Conservation (phyloP, 1,139 yeast species). For the Taphrina populina region DNA sequence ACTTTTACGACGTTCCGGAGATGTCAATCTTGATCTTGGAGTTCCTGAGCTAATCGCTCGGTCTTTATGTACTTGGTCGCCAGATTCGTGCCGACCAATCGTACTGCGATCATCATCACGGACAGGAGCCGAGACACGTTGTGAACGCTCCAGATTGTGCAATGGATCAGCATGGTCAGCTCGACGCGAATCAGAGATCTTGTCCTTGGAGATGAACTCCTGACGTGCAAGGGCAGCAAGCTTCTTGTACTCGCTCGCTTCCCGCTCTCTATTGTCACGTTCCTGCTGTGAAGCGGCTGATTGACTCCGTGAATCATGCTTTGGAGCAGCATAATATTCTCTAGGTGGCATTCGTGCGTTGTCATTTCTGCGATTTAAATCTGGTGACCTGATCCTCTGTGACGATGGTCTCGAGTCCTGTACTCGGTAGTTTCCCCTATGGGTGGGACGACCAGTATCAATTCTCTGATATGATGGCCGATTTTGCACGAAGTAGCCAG, state of each 20-base stretch:
- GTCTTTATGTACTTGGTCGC: no score
- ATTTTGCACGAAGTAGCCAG: background rate
- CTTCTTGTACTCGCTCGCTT: slow-evolving; percentile 17
- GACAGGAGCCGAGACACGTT: no score
- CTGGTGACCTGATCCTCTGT: slow-evolving; percentile 13
- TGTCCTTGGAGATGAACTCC: background rate
- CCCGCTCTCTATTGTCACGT: background rate
- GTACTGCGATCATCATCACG: no score
- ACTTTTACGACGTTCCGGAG: no score
- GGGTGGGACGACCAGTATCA: slow-evolving; percentile 3
- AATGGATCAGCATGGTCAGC: no score
- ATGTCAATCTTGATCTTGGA: no score
- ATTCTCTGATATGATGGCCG: no score
- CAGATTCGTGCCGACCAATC: no score
- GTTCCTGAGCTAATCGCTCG: no score
- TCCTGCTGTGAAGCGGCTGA: slow-evolving; percentile 6
- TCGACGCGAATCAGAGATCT: background rate
- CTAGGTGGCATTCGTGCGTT: background rate
- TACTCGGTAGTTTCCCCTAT: slow-evolving; percentile 5
- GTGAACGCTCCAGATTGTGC: no score
- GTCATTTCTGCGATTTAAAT: slow-evolving; percentile 22
- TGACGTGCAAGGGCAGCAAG: background rate
- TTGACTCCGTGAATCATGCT: background rate
- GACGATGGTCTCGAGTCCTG: slow-evolving; percentile 1
- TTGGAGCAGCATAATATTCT: slow-evolving; percentile 2